Evolutionary conservation across 148 eudicot species (phyloP), one percentile per base, ranked within the genome.

Genomic region (Vaccinium macrocarpon): DNA sequence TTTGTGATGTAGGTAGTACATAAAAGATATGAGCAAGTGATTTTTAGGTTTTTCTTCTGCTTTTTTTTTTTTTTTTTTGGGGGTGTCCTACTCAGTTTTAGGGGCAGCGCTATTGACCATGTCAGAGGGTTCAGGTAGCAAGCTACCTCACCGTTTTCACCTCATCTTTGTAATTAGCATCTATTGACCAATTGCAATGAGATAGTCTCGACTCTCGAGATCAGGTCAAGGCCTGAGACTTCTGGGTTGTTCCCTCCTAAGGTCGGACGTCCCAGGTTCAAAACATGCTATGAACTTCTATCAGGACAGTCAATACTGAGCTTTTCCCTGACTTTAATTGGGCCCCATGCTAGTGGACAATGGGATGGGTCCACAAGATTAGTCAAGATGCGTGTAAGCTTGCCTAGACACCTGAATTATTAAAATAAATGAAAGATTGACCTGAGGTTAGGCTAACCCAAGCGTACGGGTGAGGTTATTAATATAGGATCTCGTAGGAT

Each of bases 91-190:
- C 29, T 15, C 35, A 38, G 35, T 29, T n/a, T 32, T 2, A 15
- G 29, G 32, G 71, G 71, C 71, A n/a, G 29, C 32, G 32, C 32
- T 23, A 23, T 64, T 64, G 32, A 64, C 15, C 71, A 23, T 23
- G 71, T 23, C 71, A 64, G 68, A 62, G 68, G 68, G 68, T 62
- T 62, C 68, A n/a, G 68, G 68, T 21, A 62, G 71, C 71, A 64
- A 64, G 71, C 29, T 64, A 64, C 29, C 71, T 64, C 71, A 23
- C 10, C 10, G 32, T 23, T 29, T 64, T 64, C 32, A 10, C 71
- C 29, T 64, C 29, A 9, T 64, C 71, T 64, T 13, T 23, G 71
- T 23, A 23, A 25, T 64, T 64, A 0, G 71, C 71, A 23, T 62
- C 29, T 61, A 10, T n/a, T 61, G 70, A 21, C 68, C 4, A n/a